Conservation (phyloP, 345 rosid species). For the Heritiera littoralis region DNA sequence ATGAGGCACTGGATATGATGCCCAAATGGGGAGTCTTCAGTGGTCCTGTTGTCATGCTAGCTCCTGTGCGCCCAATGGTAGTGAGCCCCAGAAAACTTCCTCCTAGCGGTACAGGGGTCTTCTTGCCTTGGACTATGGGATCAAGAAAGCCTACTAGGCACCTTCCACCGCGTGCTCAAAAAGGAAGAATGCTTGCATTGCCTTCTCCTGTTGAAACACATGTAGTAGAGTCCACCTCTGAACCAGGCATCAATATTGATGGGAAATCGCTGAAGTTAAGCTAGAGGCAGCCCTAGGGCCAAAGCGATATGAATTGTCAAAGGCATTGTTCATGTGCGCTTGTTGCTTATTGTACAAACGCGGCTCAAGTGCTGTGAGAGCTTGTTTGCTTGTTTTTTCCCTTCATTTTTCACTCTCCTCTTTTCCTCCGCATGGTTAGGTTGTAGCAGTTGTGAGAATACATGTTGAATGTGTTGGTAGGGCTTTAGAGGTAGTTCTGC, state of each 20-base stretch:
- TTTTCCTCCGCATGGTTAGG: constrained; percentile 25
- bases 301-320: constrained; percentile 2
- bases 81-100: constrained; percentile 48
- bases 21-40: constrained; percentile 52
- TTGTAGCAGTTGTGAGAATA: constrained; percentile 22
- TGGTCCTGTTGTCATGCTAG: constrained; percentile 64
- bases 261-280: constrained; percentile 29
- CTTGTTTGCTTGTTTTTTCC: constrained; percentile 25
- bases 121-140: constrained; percentile 78
- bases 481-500: constrained; percentile 34
- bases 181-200: constrained; percentile 54
- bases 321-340: constrained; percentile 15
- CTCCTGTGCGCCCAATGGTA: constrained; percentile 63
- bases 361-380: constrained; percentile 37
- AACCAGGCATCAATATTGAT: constrained; percentile 38
- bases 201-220: constrained; percentile 37
- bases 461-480: constrained; percentile 30
- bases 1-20: constrained; percentile 41
- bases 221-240: constrained; percentile 47
- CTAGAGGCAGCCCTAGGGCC: constrained; percentile 24
- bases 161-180: constrained; percentile 93
- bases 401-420: constrained; percentile 5
- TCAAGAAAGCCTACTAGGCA: constrained; percentile 67
- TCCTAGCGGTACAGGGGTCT: constrained; percentile 87
- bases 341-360: constrained; percentile 36